phyloP scores from a whole-genome alignment of 225 moss, liverwort and hornwort genomes.

The Pleurozium schreberi region DNA sequence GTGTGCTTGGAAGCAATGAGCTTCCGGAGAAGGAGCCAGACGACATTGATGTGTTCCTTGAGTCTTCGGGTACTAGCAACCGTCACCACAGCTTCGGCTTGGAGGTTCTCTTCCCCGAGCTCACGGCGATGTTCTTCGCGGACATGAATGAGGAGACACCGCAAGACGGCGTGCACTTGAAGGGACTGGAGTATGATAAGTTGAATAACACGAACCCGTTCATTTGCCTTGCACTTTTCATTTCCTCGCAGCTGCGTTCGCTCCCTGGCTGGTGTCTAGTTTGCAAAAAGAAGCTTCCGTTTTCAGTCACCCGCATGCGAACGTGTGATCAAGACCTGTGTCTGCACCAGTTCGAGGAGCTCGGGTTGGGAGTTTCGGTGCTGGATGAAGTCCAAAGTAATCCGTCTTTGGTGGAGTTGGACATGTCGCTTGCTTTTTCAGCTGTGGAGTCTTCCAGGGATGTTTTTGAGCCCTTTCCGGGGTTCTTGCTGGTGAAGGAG shows the following conservation, averaged over 20 bases:
- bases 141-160: neutral
- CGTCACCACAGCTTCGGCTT: conserved; percentile 30
- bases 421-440: conserved; percentile 42
- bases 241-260: conserved; percentile 28
- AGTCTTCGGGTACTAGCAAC: neutral
- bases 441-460: conserved; percentile 32
- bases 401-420: conserved; percentile 52
- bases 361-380: conserved; percentile 52
- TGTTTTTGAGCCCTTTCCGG: conserved; percentile 76
- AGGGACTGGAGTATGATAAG: conserved; percentile 6
- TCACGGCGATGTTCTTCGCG: conserved; percentile 28
- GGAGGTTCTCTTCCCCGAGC: conserved; percentile 46
- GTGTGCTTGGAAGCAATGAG: neutral
- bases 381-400: conserved; percentile 54
- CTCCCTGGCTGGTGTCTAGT: conserved; percentile 62
- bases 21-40: neutral
- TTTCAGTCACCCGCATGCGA: conserved; percentile 45
- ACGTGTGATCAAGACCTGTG: conserved; percentile 57
- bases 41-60: conserved; percentile 18
- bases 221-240: conserved; percentile 42
- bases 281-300: conserved; percentile 49
- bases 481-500: conserved; percentile 15
- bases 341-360: conserved; percentile 68
- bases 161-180: neutral
- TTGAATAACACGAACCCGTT: conserved; percentile 31